Evolutionary conservation across 148 eudicot genomes (phyloP), one percentile per base, ranked within the genome.

Genomic region (Rhododendron griersonianum): DNA sequence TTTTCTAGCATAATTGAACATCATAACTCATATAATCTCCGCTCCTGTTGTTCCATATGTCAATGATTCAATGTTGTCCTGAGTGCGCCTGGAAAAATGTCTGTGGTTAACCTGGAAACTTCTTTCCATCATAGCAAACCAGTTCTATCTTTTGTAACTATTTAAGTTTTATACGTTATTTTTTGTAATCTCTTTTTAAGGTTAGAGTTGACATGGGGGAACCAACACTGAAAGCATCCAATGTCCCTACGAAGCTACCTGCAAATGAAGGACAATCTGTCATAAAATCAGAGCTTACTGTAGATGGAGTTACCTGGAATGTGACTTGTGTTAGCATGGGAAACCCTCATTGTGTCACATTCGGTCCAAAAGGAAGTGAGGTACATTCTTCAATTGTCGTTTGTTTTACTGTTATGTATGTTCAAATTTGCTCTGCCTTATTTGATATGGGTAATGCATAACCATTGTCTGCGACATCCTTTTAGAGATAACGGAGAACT

Each of bases 271-370:
- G 91, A 61, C 91, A 89, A 39, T 86, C 97, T 85, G 98, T 92
- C 44, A 94, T 95, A 53, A 95, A 94, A 89, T 85, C 96, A 76
- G 94, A 89, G 83, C 81, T 95, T 78, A 90, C 90, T 73, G 96
- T 98, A 21, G 98, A 95, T 86, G 99, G 98, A 81, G 85, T 86
- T 63, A 90, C 91, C 76, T 98, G 98, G 99, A 89, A 86, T 67
- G 98, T 93, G 28, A 98, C 98, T 79, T 98, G 99, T 91, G 98
- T 95, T 87, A 95, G 99, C 96, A 98, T 98, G 99, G 99, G 99
- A 80, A 98, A 98, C 93, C 99, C 99, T 67, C 99, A 95, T 73
- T 98, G 98, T 89, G 91, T 98, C 79, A 95, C 95, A 81, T 98
- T 98, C 87, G 92, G 97, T 84, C 87, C 86, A 81, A 93, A 89